A percentile compares a stretch with the other conserved stretches of the same genome.
These are phyloP conservation scores for Tetrapisispora fleetii DNA, from an alignment of 805 yeast species.

Conservation along the genomic window DNA sequence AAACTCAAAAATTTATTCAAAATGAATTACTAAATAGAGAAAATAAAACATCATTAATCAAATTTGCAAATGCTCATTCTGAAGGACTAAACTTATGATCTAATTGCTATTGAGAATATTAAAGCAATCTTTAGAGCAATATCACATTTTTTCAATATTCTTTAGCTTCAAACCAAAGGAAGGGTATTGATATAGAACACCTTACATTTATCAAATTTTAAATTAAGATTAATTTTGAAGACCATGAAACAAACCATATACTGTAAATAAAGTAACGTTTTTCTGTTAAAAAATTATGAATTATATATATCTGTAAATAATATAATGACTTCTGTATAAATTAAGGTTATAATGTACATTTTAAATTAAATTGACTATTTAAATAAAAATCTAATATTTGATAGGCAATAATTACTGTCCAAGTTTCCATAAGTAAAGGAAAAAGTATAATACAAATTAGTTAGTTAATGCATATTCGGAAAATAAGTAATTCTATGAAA, in stretches of 20 bases:
- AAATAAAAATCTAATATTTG: neutral
- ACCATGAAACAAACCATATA: neutral
- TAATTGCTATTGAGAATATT: neutral
- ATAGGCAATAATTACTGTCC: neutral
- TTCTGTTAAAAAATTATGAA: neutral
- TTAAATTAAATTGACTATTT: neutral
- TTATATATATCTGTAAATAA: conserved; percentile 1
- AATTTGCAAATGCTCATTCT: conserved; percentile 9
- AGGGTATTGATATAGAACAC: neutral
- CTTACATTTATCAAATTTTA: neutral
- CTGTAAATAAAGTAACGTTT: conserved; percentile 1
- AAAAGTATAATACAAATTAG: neutral
- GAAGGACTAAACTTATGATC: neutral
- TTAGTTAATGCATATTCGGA: neutral
- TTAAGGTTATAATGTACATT: neutral
- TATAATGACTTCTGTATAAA: neutral
- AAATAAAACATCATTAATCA: conserved; percentile 9
- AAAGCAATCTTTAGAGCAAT: too few species aligned
- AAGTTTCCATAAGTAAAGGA: neutral
- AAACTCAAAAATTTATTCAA: conserved; percentile 48
- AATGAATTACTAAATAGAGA: conserved; percentile 36
- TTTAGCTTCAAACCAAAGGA: neutral
- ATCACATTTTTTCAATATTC: too few species aligned
- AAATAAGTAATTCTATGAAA: neutral
- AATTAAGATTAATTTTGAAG: neutral